These are phyloP conservation scores for Sordariomycetes sp. DNA, from an alignment of 2,329 filamentous ascomycete genomes.

Conservation along the genomic window DNA sequence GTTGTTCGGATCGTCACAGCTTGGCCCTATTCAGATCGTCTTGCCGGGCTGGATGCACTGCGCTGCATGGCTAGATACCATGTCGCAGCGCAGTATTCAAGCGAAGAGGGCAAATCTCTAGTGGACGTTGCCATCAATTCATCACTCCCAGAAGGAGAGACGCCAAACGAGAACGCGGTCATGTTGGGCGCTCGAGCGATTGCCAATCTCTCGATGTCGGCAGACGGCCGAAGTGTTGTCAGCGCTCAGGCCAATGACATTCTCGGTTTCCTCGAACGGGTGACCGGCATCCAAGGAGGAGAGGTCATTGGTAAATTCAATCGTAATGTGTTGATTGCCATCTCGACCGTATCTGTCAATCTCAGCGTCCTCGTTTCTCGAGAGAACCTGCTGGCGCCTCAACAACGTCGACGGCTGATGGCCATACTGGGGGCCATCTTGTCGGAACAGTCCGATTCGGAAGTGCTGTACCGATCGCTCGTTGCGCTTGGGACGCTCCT, in stretches of 20 bases:
- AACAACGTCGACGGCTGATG: conserved; percentile 35
- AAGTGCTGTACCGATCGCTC: conserved; percentile 74
- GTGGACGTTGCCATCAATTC: conserved; percentile 42
- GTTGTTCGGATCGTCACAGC: conserved; percentile 63
- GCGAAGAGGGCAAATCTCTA: conserved; percentile 45
- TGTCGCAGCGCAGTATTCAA: conserved; percentile 50
- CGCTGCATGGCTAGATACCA: conserved; percentile 70
- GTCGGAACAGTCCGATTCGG: conserved; percentile 60
- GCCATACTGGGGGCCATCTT: conserved; percentile 56
- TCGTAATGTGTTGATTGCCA: conserved; percentile 73
- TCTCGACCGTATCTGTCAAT: conserved; percentile 78
- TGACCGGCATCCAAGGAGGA: conserved; percentile 41
- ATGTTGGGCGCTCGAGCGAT: conserved; percentile 82
- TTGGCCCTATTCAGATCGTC: conserved; percentile 74
- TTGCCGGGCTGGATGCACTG: conserved; percentile 79
- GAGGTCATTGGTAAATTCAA: conserved; percentile 49
- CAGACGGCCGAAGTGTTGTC: conserved; percentile 58
- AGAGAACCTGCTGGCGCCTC: conserved; percentile 26
- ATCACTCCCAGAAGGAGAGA: conserved; percentile 36
- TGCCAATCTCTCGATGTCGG: conserved; percentile 73
- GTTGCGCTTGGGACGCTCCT: conserved; percentile 72
- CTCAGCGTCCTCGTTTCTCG: conserved; percentile 61
- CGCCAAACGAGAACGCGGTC: conserved; percentile 65
- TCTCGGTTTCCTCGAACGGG: conserved; percentile 52
- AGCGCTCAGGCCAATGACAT: conserved; percentile 50